A percentile compares a stretch with the other conserved stretches of the same genome.
phyloP scores from a whole-genome alignment of 768 basidiomycete genomes.

The Clavaria fumosa region DNA sequence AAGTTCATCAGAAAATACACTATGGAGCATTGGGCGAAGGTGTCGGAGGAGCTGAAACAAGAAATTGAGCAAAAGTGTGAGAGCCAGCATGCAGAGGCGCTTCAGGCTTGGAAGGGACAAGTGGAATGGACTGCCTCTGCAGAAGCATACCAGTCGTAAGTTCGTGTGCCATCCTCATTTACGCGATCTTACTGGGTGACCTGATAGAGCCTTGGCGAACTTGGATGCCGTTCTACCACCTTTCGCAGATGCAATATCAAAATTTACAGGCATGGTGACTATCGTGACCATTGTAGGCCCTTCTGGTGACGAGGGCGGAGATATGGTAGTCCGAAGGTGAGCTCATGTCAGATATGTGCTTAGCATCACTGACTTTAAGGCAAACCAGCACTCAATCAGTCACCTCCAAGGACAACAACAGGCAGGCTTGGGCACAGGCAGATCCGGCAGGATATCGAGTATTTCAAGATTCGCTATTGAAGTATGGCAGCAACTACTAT shows the following conservation, averaged over 20 bases:
- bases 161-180: background rate
- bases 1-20: background rate
- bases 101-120: conserved; percentile 1
- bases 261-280: conserved; percentile 1
- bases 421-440: conserved; percentile 1
- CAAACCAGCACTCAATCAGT: background rate
- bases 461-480: background rate
- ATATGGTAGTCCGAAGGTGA: conserved; percentile 1
- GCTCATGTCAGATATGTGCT: background rate
- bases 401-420: background rate
- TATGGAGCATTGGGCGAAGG: conserved; percentile 2
- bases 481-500: background rate
- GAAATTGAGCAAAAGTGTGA: background rate
- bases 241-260: background rate
- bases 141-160: conserved; percentile 8
- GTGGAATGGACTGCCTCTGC: background rate
- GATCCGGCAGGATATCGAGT: background rate
- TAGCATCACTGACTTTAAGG: background rate
- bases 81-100: background rate
- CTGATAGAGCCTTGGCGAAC: background rate
- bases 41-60: background rate
- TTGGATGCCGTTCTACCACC: conserved; percentile 1
- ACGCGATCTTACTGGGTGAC: background rate
- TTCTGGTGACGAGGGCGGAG: background rate
- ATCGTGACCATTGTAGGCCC: conserved; percentile 1